Percentiles rank a stretch among this genome's conserved stretches.
These are phyloP conservation scores for Solanum rostratum DNA, from an alignment of 257 asterid genomes.

Conservation along the genomic window DNA sequence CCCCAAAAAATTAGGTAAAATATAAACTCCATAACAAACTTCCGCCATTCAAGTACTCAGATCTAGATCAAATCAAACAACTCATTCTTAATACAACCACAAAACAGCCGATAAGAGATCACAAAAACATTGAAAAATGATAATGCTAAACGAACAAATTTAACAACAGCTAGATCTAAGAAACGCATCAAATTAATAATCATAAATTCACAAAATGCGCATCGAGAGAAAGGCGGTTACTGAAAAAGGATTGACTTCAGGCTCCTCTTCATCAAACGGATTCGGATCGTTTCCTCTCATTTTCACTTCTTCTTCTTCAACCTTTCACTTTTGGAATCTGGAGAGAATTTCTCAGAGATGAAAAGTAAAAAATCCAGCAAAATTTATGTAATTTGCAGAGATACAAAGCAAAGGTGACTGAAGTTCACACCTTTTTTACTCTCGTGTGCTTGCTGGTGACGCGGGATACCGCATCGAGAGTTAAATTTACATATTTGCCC, in stretches of 20 bases:
- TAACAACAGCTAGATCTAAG: constrained; percentile 10
- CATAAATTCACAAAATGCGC: constrained; percentile 14
- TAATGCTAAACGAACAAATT: not conserved
- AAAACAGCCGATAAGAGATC: not conserved
- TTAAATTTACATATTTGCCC: not conserved
- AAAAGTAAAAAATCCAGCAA: not conserved
- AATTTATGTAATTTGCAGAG: not conserved
- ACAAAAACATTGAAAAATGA: not conserved
- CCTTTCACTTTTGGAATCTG: not conserved
- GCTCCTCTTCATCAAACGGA: constrained; percentile 91
- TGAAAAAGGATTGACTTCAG: constrained; percentile 97
- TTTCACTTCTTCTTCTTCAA: not conserved
- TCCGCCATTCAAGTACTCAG: not conserved
- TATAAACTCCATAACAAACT: not conserved
- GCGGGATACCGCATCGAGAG: not conserved
- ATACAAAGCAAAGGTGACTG: not conserved
- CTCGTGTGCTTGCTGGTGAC: not conserved
- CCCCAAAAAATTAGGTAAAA: not conserved
- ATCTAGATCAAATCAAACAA: constrained; percentile 11
- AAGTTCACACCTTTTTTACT: not conserved
- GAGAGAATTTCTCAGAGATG: not conserved
- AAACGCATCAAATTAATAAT: not conserved
- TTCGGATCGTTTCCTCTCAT: constrained; percentile 89
- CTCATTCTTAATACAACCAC: not conserved
- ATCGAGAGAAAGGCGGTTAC: constrained; percentile 35